Evolutionary conservation across 2,329 filamentous ascomycete genomes (phyloP).

Genomic region (Fonsecaea pedrosoi): DNA sequence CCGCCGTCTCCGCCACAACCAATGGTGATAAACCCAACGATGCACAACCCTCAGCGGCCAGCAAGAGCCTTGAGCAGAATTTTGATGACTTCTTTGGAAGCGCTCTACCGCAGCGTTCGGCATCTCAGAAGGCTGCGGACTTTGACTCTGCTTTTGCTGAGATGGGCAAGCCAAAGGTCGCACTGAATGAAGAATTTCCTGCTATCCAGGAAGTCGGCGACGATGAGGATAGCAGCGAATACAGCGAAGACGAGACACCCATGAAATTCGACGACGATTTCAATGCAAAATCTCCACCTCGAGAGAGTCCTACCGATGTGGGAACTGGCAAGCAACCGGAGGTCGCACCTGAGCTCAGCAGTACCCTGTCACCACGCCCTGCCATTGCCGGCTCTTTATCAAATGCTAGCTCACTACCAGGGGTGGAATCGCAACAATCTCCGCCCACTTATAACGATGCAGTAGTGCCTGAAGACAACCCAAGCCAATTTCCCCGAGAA

Average conservation of each 20-base stretch:
- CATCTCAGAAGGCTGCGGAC: conserved; percentile 55
- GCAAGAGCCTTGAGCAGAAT: conserved; percentile 41
- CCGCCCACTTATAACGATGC: conserved; percentile 54
- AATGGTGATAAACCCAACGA: conserved; percentile 22
- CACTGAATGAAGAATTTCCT: conserved; percentile 76
- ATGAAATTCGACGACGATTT: conserved; percentile 92
- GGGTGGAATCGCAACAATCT: conserved; percentile 57
- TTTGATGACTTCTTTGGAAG: conserved; percentile 57
- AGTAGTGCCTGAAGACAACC: conserved; percentile 36
- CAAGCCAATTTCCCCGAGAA: conserved; percentile 51
- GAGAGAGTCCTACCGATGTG: conserved; percentile 40
- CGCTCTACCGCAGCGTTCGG: conserved; percentile 51
- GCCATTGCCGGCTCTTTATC: conserved; percentile 49
- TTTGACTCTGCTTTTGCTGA: conserved; percentile 56
- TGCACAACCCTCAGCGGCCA: conserved; percentile 20
- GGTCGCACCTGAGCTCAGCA: conserved; percentile 38
- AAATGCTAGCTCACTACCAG: conserved; percentile 56
- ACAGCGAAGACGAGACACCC: conserved; percentile 69
- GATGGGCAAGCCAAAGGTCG: conserved; percentile 51
- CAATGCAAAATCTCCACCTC: conserved; percentile 64
- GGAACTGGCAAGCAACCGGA: conserved; percentile 49
- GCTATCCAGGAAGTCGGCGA: conserved; percentile 74
- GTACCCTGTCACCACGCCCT: conserved; percentile 38
- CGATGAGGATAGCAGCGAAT: conserved; percentile 81
- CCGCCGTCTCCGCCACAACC: conserved; percentile 19